Conservation (phyloP, 2,329 filamentous ascomycete species). For the Alternaria brassicae region DNA sequence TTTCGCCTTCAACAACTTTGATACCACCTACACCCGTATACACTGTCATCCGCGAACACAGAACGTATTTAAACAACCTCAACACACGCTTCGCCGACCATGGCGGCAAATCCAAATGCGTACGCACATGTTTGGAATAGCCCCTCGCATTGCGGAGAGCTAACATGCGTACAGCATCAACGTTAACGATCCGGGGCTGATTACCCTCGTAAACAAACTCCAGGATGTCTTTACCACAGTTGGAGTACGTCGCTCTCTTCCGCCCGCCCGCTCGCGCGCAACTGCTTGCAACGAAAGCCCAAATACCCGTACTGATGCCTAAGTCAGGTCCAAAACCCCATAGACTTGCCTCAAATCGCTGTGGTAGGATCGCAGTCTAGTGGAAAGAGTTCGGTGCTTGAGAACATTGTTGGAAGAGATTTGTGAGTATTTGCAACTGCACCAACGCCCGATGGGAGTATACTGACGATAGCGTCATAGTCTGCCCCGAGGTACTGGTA, state of each 20-base stretch:
- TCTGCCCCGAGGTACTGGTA: slow-evolving; percentile 94
- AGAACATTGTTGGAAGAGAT: slow-evolving; percentile 98
- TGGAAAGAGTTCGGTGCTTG: slow-evolving; percentile 97
- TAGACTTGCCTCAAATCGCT: slow-evolving; percentile 97
- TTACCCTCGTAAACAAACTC: slow-evolving; percentile 94
- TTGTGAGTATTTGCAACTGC: slow-evolving; percentile 72
- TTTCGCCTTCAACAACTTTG: slow-evolving; percentile 23
- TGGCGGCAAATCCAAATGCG: slow-evolving; percentile 53
- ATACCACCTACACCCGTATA: slow-evolving; percentile 20
- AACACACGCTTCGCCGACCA: slow-evolving; percentile 36
- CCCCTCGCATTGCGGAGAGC: slow-evolving; percentile 31
- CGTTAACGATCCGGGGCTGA: slow-evolving; percentile 73
- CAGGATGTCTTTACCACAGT: slow-evolving; percentile 99
- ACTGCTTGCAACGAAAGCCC: slow-evolving; percentile 10
- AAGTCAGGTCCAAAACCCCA: slow-evolving; percentile 89
- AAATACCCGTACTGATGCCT: slow-evolving; percentile 41
- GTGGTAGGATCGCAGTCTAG: slow-evolving; percentile 98
- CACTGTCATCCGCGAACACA: slow-evolving; percentile 4
- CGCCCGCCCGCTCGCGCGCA: slow-evolving; percentile 2
- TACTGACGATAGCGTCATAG: slow-evolving; percentile 58
- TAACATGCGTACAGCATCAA: slow-evolving; percentile 64
- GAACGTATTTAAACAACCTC: slow-evolving; percentile 9
- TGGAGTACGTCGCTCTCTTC: slow-evolving; percentile 65
- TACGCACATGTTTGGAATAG: slow-evolving; percentile 35
- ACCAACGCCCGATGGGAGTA: slow-evolving; percentile 17